These are phyloP conservation scores for Miscanthus lutarioriparius DNA, from an alignment of 176 grass and related monocot genomes.

Conservation along the genomic window DNA sequence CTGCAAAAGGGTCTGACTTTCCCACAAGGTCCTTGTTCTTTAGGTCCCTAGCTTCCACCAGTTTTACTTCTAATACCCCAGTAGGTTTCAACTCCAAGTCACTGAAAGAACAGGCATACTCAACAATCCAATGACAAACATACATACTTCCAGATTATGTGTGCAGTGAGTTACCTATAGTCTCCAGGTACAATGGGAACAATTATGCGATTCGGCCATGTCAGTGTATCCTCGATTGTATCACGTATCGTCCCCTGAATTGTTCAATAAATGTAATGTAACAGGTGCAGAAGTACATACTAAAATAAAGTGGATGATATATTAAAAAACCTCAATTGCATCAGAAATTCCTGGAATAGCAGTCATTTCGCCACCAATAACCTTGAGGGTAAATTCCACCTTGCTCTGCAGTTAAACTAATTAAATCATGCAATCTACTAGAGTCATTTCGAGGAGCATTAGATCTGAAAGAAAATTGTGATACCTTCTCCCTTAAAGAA, in stretches of 20 bases:
- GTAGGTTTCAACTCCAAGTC: constrained; percentile 91
- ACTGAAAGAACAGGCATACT: constrained; percentile 48
- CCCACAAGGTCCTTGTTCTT: constrained; percentile 93
- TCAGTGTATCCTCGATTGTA: constrained; percentile 89
- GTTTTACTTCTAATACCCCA: constrained; percentile 92
- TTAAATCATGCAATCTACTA: constrained; percentile 31
- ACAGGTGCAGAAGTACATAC: constrained; percentile 15
- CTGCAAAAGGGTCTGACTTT: constrained; percentile 93
- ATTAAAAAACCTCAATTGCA: constrained; percentile 85
- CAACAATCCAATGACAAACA: constrained; percentile 21
- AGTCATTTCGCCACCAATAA: constrained; percentile 93
- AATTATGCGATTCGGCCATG: constrained; percentile 92
- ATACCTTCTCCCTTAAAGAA: constrained; percentile 97
- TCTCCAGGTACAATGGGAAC: constrained; percentile 92
- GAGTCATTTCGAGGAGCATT: neutral
- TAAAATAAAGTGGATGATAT: constrained; percentile 16
- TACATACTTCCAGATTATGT: constrained; percentile 22
- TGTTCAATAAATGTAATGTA: constrained; percentile 32
- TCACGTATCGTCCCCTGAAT: constrained; percentile 84
- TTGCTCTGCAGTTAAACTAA: constrained; percentile 80
- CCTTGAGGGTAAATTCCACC: constrained; percentile 90
- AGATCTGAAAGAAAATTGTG: constrained; percentile 30
- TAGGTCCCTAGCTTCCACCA: constrained; percentile 92
- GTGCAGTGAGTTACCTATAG: constrained; percentile 66
- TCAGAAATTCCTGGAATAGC: constrained; percentile 99